Percentiles rank a stretch among this genome's conserved stretches.
These are phyloP conservation scores for Acanthamoeba triangularis DNA, from an alignment of 208 protist species.

Conservation along the genomic window DNA sequence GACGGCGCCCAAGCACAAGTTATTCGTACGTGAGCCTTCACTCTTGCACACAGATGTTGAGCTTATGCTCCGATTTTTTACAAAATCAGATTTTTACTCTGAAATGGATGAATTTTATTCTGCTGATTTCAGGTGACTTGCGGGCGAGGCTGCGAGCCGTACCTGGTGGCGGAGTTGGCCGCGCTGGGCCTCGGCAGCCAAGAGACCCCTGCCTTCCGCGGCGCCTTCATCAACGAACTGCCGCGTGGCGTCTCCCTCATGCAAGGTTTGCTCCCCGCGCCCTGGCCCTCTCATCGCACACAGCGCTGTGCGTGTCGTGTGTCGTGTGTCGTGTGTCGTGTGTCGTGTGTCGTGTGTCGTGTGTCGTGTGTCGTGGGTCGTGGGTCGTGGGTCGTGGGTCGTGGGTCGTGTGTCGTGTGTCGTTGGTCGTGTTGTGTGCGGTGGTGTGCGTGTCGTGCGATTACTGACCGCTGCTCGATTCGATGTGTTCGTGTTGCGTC, in stretches of 20 bases:
- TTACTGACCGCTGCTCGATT: too few relatives aligned
- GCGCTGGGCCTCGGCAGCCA: not conserved
- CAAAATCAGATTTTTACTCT: too few relatives aligned
- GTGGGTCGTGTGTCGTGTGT: not conserved
- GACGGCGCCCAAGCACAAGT: slow-evolving; percentile 19
- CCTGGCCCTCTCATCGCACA: too few relatives aligned
- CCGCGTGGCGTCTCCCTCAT: not conserved
- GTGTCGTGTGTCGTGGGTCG: not conserved
- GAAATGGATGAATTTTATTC: too few relatives aligned
- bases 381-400: not conserved
- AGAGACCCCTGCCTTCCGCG: slow-evolving; percentile 25
- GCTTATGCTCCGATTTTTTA: too few relatives aligned
- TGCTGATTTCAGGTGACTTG: not conserved
- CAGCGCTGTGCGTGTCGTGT: not conserved
- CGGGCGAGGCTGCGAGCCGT: slow-evolving; percentile 4
- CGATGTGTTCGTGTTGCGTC: not conserved
- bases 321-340: not conserved
- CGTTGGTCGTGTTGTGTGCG: not conserved
- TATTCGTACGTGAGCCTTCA: not conserved
- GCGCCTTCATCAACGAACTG: slow-evolving; percentile 35
- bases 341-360: not conserved
- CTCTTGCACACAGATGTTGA: not conserved
- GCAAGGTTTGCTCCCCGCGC: not conserved
- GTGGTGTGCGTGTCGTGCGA: not conserved
- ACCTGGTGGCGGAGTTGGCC: slow-evolving; percentile 1